phyloP scores from a whole-genome alignment of 2,329 filamentous ascomycete genomes.

The Aschersonia sp. region DNA sequence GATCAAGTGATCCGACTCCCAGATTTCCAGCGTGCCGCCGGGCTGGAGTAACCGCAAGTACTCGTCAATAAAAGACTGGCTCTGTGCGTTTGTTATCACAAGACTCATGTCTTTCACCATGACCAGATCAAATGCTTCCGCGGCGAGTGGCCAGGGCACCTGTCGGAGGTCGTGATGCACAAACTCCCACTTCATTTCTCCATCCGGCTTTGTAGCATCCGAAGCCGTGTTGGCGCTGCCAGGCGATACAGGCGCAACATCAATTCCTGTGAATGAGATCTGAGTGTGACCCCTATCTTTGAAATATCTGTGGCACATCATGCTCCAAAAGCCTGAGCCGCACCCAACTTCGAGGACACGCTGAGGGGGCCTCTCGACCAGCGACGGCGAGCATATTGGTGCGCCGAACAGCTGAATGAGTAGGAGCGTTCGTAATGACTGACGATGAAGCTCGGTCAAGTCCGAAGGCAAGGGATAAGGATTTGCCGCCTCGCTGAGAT shows the following conservation, averaged over 20 bases:
- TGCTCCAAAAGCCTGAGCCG: slow-evolving; percentile 80
- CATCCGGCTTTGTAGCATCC: slow-evolving; percentile 36
- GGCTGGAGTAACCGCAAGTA: slow-evolving; percentile 62
- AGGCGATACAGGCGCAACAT: slow-evolving; percentile 58
- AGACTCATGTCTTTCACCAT: slow-evolving; percentile 77
- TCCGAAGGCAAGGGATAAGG: slow-evolving; percentile 83
- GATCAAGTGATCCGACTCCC: slow-evolving; percentile 78
- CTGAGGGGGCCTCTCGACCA: slow-evolving; percentile 53
- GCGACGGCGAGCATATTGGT: slow-evolving; percentile 58
- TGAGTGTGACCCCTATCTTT: slow-evolving; percentile 50
- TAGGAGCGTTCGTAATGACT: slow-evolving; percentile 71
- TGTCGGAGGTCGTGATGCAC: slow-evolving; percentile 74
- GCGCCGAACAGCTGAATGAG: slow-evolving; percentile 69
- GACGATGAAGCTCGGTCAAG: slow-evolving; percentile 73
- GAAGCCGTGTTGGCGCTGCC: slow-evolving; percentile 16
- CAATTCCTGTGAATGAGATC: slow-evolving; percentile 69
- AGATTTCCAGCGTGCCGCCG: slow-evolving; percentile 71
- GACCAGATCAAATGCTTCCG: slow-evolving; percentile 73
- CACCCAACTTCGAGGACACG: slow-evolving; percentile 79
- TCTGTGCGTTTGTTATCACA: slow-evolving; percentile 42
- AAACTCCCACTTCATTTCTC: slow-evolving; percentile 78
- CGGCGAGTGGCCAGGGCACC: slow-evolving; percentile 61
- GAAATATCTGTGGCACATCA: slow-evolving; percentile 74
- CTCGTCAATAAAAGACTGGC: slow-evolving; percentile 49
- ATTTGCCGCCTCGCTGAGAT: slow-evolving; percentile 58